A percentile compares a stretch with the other conserved stretches of the same genome.
phyloP scores from a whole-genome alignment of 1,284 basidiomycete species.

The Fistulina hepatica region DNA sequence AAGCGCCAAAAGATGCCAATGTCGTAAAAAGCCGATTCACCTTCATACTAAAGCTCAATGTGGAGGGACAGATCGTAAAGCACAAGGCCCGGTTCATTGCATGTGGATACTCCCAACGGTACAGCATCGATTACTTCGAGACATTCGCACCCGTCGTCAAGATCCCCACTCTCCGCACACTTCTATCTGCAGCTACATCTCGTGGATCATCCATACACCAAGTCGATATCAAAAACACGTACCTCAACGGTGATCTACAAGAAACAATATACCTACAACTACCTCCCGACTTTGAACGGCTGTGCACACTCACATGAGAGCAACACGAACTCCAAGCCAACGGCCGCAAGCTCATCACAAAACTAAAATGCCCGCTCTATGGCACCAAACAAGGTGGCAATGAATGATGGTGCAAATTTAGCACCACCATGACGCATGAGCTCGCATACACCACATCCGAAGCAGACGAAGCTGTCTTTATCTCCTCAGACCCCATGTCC shows the following conservation, averaged over 20 bases:
- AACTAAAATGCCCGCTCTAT: no score
- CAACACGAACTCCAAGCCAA: no score
- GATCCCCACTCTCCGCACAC: constrained; percentile 15
- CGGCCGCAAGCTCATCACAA: constrained; percentile 4
- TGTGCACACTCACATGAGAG: no score
- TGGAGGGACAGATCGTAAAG: constrained; percentile 17
- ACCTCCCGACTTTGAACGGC: constrained; percentile 20
- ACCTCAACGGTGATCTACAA: constrained; percentile 25
- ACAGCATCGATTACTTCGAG: constrained; percentile 25
- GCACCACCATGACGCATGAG: no score
- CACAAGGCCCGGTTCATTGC: constrained; percentile 27
- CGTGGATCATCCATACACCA: constrained; percentile 17
- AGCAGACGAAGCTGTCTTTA: constrained; percentile 6
- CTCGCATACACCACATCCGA: constrained; percentile 3
- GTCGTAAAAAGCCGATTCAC: constrained; percentile 17
- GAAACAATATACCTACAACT: constrained; percentile 30
- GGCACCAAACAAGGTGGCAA: no score
- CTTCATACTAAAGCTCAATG: constrained; percentile 19
- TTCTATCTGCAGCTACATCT: constrained; percentile 18
- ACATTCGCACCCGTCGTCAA: constrained; percentile 19
- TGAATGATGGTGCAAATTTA: no score
- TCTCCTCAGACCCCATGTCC: no score
- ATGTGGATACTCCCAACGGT: not conserved
- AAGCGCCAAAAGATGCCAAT: constrained; percentile 16
- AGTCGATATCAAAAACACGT: constrained; percentile 24